Conservation (phyloP, 2,329 filamentous ascomycete species). For the Colletotrichum chlorophyti region DNA sequence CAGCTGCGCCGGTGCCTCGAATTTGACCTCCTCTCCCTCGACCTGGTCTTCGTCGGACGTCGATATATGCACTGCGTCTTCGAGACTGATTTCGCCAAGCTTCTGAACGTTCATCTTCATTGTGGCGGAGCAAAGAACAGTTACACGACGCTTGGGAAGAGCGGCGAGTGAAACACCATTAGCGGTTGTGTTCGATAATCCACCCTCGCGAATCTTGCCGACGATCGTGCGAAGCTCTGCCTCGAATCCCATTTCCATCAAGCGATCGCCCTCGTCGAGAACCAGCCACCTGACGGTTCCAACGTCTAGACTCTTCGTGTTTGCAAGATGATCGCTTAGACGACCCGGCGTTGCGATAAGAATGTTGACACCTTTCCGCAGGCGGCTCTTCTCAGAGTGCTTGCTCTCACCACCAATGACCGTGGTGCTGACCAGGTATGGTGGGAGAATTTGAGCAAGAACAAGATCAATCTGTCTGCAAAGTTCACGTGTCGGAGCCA, state of each 20-base stretch:
- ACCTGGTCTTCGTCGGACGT: constrained; percentile 63
- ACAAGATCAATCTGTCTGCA: constrained; percentile 93
- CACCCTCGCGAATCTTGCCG: constrained; percentile 73
- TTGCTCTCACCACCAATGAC: constrained; percentile 75
- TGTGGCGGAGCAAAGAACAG: constrained; percentile 92
- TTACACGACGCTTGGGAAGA: constrained; percentile 79
- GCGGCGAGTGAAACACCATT: constrained; percentile 65
- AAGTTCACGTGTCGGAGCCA: constrained; percentile 91
- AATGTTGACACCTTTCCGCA: constrained; percentile 95
- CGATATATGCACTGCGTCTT: constrained; percentile 88
- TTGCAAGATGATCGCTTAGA: constrained; percentile 88
- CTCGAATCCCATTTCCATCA: constrained; percentile 98
- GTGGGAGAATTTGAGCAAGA: constrained; percentile 83
- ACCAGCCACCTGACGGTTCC: constrained; percentile 92
- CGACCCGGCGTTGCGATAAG: constrained; percentile 93
- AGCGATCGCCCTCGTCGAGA: constrained; percentile 93
- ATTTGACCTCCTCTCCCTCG: constrained; percentile 60
- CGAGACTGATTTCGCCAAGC: constrained; percentile 91
- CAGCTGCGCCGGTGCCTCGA: constrained; percentile 87
- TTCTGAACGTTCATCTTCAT: constrained; percentile 98
- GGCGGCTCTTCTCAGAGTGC: constrained; percentile 86
- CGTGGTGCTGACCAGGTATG: constrained; percentile 92
- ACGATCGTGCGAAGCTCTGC: constrained; percentile 91
- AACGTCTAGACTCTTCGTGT: constrained; percentile 88
- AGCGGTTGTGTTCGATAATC: constrained; percentile 63